Evolutionary conservation across 768 basidiomycete species (phyloP), one percentile per base, ranked within the genome.

Genomic region (Russula ochroleuca): DNA sequence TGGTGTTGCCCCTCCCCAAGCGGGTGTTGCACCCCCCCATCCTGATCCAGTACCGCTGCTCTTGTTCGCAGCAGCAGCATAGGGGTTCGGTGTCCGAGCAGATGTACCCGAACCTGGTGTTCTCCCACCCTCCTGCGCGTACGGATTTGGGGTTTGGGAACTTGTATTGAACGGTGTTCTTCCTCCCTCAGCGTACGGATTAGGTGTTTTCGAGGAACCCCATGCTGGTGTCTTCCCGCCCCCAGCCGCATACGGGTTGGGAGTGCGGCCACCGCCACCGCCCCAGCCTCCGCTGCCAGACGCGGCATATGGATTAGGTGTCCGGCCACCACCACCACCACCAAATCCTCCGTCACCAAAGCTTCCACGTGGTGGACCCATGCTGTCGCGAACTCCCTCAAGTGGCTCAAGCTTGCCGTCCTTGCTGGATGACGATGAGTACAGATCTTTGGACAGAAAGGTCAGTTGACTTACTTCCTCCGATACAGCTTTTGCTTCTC

Each of bases 401-500:
- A 90, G 78, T 31, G 78, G 77, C 23, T 81, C 75, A 23, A 88
- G 77, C 15, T 75, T 76, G 1, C 87, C 87, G 68, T 84, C 78
- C 2, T 80, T 79, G 62, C 87, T 88, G 47, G n/a, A 65, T 52
- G 48, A 48, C n/a, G 58, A 60, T 53, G 50, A 57, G 60, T 7
- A 51, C 35, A 65, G 50, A 28, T n/a, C 25, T 41, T 23, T 8
- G 14, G 1, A 19, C 31, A 25, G 41, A 28, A 31, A n/a, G 45
- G 49, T 17, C 48, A 51, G 31, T 62, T 15, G 2, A 81, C 90
- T 71, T 71, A 92, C 92, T 84, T 73, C 75, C 87, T 81, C 61
- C 86, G 81, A 66, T 83, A 81, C 21, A 96, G 74, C 71, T 90
- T 92, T 50, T 82, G 81, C 71, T 94, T 92, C 53, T 90, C 88